Conservation (phyloP, 805 yeast species). For the Kurtzmaniella cleridarum region DNA sequence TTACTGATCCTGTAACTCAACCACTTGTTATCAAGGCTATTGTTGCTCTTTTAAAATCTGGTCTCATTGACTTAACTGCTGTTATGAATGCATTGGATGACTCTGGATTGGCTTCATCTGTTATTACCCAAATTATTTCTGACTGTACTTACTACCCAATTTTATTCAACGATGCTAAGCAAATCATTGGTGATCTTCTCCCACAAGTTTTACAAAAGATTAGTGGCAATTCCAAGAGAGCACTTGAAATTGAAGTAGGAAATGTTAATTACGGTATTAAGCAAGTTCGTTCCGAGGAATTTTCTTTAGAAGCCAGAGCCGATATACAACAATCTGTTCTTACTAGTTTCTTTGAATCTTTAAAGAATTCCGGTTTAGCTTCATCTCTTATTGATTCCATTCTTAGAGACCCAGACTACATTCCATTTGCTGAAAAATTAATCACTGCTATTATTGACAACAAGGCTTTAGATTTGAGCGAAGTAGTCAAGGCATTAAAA, state of each 20-base stretch:
- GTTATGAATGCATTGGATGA: constrained; percentile 32
- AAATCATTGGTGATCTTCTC: constrained; percentile 20
- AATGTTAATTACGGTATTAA: constrained; percentile 1
- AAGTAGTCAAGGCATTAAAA: constrained; percentile 26
- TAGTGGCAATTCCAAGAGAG: constrained; percentile 10
- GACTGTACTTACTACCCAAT: constrained; percentile 34
- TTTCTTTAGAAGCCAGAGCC: constrained; percentile 10
- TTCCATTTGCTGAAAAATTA: constrained; percentile 33
- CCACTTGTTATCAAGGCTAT: constrained; percentile 22
- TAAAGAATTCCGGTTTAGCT: constrained; percentile 38
- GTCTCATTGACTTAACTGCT: constrained; percentile 25
- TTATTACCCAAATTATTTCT: constrained; percentile 29
- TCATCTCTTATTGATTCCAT: constrained; percentile 33
- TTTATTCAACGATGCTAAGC: constrained; percentile 26
- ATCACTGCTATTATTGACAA: constrained; percentile 22
- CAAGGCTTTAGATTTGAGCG: constrained; percentile 22
- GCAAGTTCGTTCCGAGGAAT: constrained; percentile 3
- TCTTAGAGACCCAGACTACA: constrained; percentile 31
- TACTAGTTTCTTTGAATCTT: constrained; percentile 34
- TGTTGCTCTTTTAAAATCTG: constrained; percentile 27
- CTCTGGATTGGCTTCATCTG: constrained; percentile 29
- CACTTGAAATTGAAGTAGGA: background rate
- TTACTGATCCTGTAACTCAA: constrained; percentile 19
- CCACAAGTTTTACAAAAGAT: constrained; percentile 20
- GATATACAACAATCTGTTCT: constrained; percentile 22